Base-by-base conservation (phyloP, 2,329 filamentous ascomycete species). In the Zymoseptoria ardabiliae region DNA sequence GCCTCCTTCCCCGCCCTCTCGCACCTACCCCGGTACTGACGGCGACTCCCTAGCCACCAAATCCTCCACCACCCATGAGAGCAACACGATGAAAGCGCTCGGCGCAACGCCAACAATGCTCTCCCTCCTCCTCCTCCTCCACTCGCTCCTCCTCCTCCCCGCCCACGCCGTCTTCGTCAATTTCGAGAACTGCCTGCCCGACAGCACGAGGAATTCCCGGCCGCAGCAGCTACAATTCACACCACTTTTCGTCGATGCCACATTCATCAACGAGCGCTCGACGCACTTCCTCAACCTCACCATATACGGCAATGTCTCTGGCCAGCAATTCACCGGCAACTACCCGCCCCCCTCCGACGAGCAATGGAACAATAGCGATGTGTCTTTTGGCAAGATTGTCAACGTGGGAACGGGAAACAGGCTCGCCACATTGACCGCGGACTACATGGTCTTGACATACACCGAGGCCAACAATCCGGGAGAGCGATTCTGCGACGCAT, bases 271-370 rank as follows among this genome's bases (percentile, higher is more conserved):
- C 13, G 76, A 82, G 63, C 35, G 35, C 35, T 72, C 82, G 4
- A 80, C 77, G 55, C 85, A 92, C 70, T 83, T 81, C 49, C 79
- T 99, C 54, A 85, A 83, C 63, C 78, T 97, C 58, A 94, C 86
- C 1, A 82, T 96, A 53, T 97, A 91, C 78, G 93, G 92, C 55
- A 97, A 97, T 74, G 91, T 97, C 28, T 89, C 87, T 8, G 94
- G 94, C 53, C 84, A 87, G 55, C 80, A 82, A 51, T 79, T 79
- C 2, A 70, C 75, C 11, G 76, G 78, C n/a, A 61, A 74, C 2
- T 82, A 91, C 56, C 91, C 90, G 35, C 68, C 82, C 0, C 74
- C 81, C 19, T 74, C 81, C 66, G 81, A 84, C 70, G 73, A 83
- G 0, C 90, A 65, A 11, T 80, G 91, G 89, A 72, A 66, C 2